Conservation (phyloP, 768 basidiomycete species). For the Pisolithus marmoratus region DNA sequence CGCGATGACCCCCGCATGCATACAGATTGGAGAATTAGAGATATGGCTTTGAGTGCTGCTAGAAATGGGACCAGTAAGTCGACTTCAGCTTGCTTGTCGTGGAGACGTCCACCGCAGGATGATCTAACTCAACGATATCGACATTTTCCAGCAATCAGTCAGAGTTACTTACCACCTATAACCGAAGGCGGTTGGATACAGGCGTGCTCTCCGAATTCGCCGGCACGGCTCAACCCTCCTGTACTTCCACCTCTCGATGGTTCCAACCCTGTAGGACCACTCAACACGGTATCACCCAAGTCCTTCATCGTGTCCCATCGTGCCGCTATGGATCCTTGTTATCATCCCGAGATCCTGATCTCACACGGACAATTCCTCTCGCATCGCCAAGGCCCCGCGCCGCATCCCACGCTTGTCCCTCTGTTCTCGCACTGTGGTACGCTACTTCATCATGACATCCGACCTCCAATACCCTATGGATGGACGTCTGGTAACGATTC, state of each 20-base stretch:
- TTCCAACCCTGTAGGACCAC: not conserved
- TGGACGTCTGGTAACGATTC: conserved; percentile 41
- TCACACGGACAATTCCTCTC: conserved; percentile 51
- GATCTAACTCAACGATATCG: not conserved
- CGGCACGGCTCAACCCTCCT: conserved; percentile 25
- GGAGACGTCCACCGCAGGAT: not conserved
- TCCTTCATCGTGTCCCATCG: conserved; percentile 34
- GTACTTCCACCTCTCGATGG: conserved; percentile 15
- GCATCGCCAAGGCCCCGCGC: conserved; percentile 39
- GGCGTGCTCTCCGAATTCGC: conserved; percentile 19
- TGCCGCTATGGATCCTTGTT: conserved; percentile 33
- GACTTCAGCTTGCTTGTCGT: not conserved
- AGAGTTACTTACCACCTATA: conserved; percentile 30
- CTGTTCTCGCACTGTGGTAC: conserved; percentile 52
- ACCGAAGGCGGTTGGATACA: conserved; percentile 19
- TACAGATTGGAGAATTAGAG: conserved; percentile 18
- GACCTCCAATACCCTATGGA: conserved; percentile 40
- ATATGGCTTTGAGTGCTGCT: conserved; percentile 20
- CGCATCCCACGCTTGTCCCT: conserved; percentile 40
- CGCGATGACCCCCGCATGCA: conserved; percentile 25
- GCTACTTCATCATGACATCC: conserved; percentile 50
- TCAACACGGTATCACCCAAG: conserved; percentile 1
- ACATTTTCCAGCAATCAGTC: conserved; percentile 19
- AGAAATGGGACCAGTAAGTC: conserved; percentile 22
- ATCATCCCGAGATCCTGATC: conserved; percentile 27